phyloP scores from a whole-genome alignment of 306 rosid species.

The Inga laurina region DNA sequence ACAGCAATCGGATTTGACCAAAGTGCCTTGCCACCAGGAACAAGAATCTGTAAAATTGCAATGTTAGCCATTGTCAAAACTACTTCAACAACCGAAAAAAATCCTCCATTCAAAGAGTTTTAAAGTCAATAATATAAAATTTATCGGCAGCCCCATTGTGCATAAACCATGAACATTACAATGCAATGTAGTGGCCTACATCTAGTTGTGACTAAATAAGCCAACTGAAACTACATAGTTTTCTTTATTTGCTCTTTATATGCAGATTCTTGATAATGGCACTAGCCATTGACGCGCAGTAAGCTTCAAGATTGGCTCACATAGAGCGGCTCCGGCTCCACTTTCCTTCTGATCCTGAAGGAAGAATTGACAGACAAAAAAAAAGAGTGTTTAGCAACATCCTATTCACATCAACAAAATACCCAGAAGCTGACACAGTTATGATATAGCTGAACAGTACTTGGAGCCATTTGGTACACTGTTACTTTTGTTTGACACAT shows the following conservation, averaged over 20 bases:
- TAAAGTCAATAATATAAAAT: not conserved
- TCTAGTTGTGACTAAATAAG: not conserved
- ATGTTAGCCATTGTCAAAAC: not conserved
- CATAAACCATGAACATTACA: not conserved
- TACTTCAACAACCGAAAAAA: not conserved
- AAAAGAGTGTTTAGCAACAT: constrained; percentile 12
- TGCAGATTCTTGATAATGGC: not conserved
- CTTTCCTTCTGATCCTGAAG: constrained; percentile 84
- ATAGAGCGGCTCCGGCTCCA: constrained; percentile 80
- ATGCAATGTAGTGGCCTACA: not conserved
- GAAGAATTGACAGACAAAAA: constrained; percentile 30
- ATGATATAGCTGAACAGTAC: not conserved
- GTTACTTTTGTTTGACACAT: not conserved
- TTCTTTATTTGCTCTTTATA: constrained; percentile 5
- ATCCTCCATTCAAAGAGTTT: not conserved
- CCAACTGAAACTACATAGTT: not conserved
- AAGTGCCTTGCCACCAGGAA: not conserved
- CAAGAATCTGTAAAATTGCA: not conserved
- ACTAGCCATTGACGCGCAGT: not conserved
- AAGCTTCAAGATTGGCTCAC: constrained; percentile 28
- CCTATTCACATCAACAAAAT: not conserved
- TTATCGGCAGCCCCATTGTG: not conserved
- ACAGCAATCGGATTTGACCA: too few relatives aligned
- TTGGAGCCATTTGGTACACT: not conserved
- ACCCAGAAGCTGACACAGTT: not conserved